Evolutionary conservation across 176 grass and related monocot genomes (phyloP), one percentile per base, ranked within the genome.

Genomic region (Areca catechu): DNA sequence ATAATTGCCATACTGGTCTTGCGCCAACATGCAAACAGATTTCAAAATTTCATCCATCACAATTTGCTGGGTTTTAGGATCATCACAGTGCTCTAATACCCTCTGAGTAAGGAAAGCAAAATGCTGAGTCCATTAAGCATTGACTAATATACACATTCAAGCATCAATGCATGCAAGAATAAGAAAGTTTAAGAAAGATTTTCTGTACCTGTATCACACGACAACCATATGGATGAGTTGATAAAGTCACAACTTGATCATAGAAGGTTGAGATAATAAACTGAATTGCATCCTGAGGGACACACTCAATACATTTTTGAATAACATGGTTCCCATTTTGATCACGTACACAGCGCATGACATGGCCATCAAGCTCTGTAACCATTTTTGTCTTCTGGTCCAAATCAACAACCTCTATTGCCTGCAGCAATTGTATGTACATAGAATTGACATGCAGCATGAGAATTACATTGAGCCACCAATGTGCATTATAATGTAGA

Each of bases 321-420:
- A 92, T 86, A 12, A 92, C 88, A 72, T 92, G 88, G 66, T 86
- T 92, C 69, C 88, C 88, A 80, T 92, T 86, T 78, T 92, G 88
- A 92, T 92, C 88, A 50, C 83, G 88, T 49, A 92, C 88, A 66
- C 88, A 92, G 22, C 79, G 83, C 79, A 87, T 86, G 62, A 92
- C 66, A 72, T 87, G 79, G 20, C 88, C 83, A 63, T 92, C 88
- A 22, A 92, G 66, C 61, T 92, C 88, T 20, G 34, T 71, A 65
- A 86, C 88, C 83, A 92, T 80, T 63, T 83, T 83, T 65, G 67
- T 86, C 69, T 92, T 84, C 49, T 80, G 82, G 51, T 83, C 79
- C 65, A 92, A 77, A 70, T 73, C 82, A 74, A 92, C 88, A 1
- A 90, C 86, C 62, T 90, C 86, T 67, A 85, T 90, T 54, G 86